These are phyloP conservation scores for Vitis hybrid DNA, from an alignment of 177 flowering plant genomes.

Conservation along the genomic window DNA sequence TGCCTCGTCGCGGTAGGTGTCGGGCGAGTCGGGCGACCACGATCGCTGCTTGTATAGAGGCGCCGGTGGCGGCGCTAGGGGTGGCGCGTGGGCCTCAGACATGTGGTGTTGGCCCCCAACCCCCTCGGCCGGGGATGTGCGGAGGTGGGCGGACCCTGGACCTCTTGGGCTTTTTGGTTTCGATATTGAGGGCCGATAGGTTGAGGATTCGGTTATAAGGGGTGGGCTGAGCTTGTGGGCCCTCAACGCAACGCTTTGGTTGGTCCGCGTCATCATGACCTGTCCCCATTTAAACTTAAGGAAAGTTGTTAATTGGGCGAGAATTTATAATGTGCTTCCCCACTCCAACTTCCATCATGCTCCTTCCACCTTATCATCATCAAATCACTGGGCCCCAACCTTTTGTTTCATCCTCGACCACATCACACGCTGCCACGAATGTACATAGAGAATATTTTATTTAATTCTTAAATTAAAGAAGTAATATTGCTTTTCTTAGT, in stretches of 20 bases:
- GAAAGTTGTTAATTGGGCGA: too few relatives aligned
- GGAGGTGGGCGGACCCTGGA: conserved; percentile 25
- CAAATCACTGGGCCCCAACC: too few relatives aligned
- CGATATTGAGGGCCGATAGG: background rate
- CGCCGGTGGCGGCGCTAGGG: conserved; percentile 10
- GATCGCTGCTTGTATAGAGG: conserved; percentile 65
- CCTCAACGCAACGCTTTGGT: background rate
- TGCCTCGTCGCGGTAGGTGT: conserved; percentile 60
- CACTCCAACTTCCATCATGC: background rate
- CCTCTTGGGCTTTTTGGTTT: background rate
- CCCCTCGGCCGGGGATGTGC: conserved; percentile 17
- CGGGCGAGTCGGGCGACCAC: conserved; percentile 85
- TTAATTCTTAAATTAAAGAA: too few relatives aligned
- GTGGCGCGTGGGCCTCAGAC: conserved; percentile 3
- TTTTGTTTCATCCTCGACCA: too few relatives aligned
- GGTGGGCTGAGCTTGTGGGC: background rate
- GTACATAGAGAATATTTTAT: too few relatives aligned
- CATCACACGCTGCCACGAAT: too few relatives aligned
- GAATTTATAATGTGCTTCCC: too few relatives aligned
- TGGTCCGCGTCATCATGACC: conserved; percentile 21
- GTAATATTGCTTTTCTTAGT: too few relatives aligned
- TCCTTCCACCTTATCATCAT: too few relatives aligned
- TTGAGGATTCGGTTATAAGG: conserved; percentile 4
- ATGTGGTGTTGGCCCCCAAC: background rate
- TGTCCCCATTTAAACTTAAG: conserved; percentile 5